A percentile compares a stretch with the other conserved stretches of the same genome.
Conservation (phyloP, 2,329 filamentous ascomycete genomes). For the Daldinia sp. region DNA sequence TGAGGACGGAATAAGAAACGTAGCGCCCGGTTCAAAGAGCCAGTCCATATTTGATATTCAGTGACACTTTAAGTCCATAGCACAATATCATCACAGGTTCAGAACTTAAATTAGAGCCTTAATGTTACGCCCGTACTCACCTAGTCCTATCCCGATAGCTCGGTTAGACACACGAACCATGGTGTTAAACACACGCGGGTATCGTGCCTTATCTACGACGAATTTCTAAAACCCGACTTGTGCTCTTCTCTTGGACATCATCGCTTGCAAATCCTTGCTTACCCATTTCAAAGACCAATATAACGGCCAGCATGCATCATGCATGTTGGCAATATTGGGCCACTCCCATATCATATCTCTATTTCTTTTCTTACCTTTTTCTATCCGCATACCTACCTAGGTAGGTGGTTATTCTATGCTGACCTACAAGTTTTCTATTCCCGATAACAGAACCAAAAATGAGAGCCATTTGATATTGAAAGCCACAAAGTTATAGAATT, state of each 20-base stretch:
- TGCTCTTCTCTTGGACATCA: too few species aligned
- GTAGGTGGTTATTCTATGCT: neutral
- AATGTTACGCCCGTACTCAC: neutral
- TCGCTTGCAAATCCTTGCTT: too few species aligned
- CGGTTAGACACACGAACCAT: neutral
- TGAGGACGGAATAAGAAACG: conserved; percentile 9
- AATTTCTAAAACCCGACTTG: too few species aligned
- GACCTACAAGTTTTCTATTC: neutral
- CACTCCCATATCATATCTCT: neutral
- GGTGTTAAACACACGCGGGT: neutral
- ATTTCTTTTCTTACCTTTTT: neutral
- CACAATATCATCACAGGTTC: neutral
- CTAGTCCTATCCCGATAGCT: neutral
- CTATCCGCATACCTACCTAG: neutral
- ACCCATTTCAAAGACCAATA: too few species aligned
- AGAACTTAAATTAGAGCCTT: neutral
- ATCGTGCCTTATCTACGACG: neutral
- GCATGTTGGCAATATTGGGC: too few species aligned
- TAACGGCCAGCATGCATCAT: too few species aligned
- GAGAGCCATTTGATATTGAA: neutral
- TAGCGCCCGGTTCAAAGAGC: neutral
- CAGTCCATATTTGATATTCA: neutral
- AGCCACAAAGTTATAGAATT: neutral
- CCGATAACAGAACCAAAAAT: neutral
- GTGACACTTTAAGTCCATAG: neutral